Evolutionary conservation across 2,329 filamentous ascomycete genomes (phyloP), one percentile per base, ranked within the genome.

Genomic region (Penicillium griseofulvum): DNA sequence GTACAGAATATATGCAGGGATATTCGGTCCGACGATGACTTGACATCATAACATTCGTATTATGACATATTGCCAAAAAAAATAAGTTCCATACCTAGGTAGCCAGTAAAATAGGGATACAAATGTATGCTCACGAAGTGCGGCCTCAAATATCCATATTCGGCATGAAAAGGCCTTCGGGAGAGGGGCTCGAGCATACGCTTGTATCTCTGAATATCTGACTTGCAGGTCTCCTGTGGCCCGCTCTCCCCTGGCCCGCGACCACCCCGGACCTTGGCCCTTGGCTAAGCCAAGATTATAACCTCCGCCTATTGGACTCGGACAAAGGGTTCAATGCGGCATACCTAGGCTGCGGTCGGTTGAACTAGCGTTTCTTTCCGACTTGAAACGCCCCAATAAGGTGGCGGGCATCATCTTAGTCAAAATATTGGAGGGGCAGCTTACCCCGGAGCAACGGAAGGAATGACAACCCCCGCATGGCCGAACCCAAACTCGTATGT

Each of bases 391-490:
- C 39, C 33, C 47, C 52, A 54, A 50, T 54, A 14, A 39, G 34
- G 22, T 50, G 38, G 16, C 38, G 12, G 17, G 5, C 12, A 26
- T 19, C n/a, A 51, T 39, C 28, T 45, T 45, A 54, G 51, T 37
- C 44, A 49, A 53, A 12, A 39, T 47, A 38, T 14, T 45, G 41
- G 52, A 52, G 49, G 49, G 49, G 49, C 37, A 61, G 55, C 52
- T 70, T 67, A 65, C 48, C 63, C 69, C 69, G 69, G 69, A 65
- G 68, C 63, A 71, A 71, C 68, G 69, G 69, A 71, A 71, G 61
- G 52, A 53, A 49, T 55, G 57, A 52, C 58, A 61, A 56, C 61
- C 68, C 68, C 67, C 68, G 69, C 69, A 71, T 70, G 66, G 62
- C 69, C 69, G 68, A 70, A 62, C 49, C 57, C 61, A 50, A 50